Conservation (phyloP, 148 eudicot genomes). For the Nyssa sinensis region DNA sequence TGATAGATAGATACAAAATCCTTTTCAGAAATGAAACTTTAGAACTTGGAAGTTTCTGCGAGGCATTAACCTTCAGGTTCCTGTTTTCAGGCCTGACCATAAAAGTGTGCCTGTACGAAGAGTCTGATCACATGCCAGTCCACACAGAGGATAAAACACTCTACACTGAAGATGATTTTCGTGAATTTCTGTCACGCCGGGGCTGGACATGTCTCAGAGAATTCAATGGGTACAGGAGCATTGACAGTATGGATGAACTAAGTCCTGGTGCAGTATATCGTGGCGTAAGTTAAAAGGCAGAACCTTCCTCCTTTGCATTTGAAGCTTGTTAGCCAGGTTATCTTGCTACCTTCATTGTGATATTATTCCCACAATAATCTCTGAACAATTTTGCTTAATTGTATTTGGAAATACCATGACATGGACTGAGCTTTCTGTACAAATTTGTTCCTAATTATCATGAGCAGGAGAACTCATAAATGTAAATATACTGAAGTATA, state of each 20-base stretch:
- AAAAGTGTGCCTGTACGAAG: constrained; percentile 66
- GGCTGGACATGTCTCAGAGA: constrained; percentile 73
- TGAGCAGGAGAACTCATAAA: neutral
- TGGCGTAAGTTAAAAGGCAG: constrained; percentile 41
- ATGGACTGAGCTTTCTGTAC: neutral
- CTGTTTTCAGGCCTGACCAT: constrained; percentile 60
- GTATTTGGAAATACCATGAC: neutral
- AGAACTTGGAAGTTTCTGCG: neutral
- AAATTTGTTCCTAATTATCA: neutral
- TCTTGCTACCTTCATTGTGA: neutral
- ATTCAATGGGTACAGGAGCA: constrained; percentile 48
- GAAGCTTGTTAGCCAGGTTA: neutral
- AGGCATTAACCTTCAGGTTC: neutral
- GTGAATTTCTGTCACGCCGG: constrained; percentile 71
- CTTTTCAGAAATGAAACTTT: neutral
- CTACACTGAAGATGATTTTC: constrained; percentile 74
- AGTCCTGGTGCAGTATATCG: constrained; percentile 70
- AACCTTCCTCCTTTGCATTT: neutral
- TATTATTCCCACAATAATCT: neutral
- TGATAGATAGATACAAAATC: neutral
- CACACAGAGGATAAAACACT: constrained; percentile 79
- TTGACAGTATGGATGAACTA: constrained; percentile 70
- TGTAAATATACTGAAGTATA: neutral
- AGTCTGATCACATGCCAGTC: constrained; percentile 48
- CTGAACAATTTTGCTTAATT: neutral